Percentiles rank a stretch among this genome's conserved stretches.
phyloP scores from a whole-genome alignment of 257 asterid genomes.

The Rehmannia glutinosa region DNA sequence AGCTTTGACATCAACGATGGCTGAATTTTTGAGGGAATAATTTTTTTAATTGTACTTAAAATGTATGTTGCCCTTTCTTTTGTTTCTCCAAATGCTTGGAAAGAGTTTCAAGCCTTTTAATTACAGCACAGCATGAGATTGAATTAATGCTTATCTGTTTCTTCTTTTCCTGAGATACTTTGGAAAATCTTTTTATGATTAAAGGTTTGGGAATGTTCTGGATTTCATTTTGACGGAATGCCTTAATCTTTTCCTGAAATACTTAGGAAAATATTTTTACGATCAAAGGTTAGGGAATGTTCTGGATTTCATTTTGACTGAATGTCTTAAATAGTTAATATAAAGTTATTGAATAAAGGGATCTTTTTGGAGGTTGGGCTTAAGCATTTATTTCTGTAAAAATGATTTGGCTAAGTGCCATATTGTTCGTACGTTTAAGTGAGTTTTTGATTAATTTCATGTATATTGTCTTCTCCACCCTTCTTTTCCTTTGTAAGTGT shows the following conservation, averaged over 20 bases:
- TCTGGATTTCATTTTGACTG: not conserved
- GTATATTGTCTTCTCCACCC: not conserved
- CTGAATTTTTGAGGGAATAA: too few species aligned
- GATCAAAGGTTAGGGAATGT: not conserved
- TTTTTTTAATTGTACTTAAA: not conserved
- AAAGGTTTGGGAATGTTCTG: too few species aligned
- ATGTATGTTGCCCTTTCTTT: not conserved
- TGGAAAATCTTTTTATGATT: too few species aligned
- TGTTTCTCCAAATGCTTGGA: not conserved
- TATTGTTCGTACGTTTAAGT: not conserved
- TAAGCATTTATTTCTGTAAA: not conserved
- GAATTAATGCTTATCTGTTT: too few species aligned
- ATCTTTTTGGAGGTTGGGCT: not conserved
- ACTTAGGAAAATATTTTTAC: not conserved
- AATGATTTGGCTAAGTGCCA: not conserved
- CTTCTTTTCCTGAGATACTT: too few species aligned
- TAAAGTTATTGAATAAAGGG: not conserved
- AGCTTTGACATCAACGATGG: conserved; percentile 7
- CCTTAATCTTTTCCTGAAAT: not conserved
- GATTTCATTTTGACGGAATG: too few species aligned
- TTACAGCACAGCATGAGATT: too few species aligned
- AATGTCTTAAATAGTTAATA: not conserved
- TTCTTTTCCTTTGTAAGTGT: not conserved
- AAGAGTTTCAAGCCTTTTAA: not conserved
- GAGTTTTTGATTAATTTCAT: not conserved